Evolutionary conservation across 208 protist genomes (phyloP).

Genomic region (Endotrypanum monterogeii): DNA sequence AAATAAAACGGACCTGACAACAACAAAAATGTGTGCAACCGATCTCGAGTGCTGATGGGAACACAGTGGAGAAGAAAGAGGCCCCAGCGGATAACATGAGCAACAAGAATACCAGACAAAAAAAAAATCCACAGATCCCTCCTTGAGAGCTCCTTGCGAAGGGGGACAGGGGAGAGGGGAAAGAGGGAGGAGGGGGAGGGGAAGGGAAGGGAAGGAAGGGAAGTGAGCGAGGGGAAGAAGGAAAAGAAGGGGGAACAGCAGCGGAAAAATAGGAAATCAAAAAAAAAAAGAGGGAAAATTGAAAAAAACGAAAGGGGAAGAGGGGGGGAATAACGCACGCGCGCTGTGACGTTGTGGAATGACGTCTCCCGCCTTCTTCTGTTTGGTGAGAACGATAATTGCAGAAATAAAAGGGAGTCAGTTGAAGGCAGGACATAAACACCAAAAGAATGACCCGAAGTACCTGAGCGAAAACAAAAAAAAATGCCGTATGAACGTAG

Average conservation of each 20-base stretch:
- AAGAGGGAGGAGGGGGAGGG: not conserved
- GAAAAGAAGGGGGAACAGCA: not conserved
- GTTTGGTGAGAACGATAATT: no score
- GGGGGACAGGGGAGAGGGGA: not conserved
- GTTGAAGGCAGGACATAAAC: no score
- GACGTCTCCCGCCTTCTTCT: not conserved
- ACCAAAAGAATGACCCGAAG: no score
- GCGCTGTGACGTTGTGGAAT: not conserved
- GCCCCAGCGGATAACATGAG: no score
- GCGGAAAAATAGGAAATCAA: not conserved
- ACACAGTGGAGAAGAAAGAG: no score
- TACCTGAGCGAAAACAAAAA: not conserved
- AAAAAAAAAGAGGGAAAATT: not conserved
- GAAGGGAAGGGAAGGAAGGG: constrained; percentile 1
- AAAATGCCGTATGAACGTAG: no score
- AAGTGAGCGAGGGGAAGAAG: not conserved
- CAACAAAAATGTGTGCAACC: no score
- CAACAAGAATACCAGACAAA: no score
- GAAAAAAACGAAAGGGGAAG: not conserved
- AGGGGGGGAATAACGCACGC: not conserved
- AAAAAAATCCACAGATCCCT: no score
- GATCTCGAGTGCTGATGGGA: no score
- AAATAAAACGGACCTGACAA: no score
- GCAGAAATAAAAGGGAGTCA: no score
- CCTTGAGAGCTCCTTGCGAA: not conserved